These are phyloP conservation scores for Hydrangea macrophylla DNA, from an alignment of 148 eudicot species.

Conservation along the genomic window DNA sequence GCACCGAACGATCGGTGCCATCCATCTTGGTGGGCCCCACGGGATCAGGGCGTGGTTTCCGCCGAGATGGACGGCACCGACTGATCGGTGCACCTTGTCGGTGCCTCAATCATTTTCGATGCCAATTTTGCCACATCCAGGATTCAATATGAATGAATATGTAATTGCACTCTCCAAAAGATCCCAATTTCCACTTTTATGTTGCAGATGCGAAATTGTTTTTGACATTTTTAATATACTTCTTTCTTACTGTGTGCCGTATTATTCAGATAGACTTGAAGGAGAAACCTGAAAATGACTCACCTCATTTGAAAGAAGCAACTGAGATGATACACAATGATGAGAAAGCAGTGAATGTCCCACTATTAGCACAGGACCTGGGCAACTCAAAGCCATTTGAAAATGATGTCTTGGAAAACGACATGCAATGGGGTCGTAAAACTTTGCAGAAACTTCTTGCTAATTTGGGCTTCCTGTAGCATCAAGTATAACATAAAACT, in stretches of 20 bases:
- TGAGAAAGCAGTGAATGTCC: background rate
- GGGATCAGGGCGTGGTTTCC: too few species aligned
- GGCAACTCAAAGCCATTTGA: background rate
- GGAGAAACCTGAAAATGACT: slow-evolving; percentile 9
- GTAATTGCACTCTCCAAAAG: background rate
- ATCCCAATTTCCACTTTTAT: background rate
- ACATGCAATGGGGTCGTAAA: slow-evolving; percentile 43
- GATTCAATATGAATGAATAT: background rate
- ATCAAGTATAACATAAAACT: background rate
- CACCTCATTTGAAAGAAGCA: background rate
- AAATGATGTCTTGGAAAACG: slow-evolving; percentile 13
- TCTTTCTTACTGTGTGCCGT: background rate
- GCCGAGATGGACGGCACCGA: too few species aligned
- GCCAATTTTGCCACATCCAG: too few species aligned
- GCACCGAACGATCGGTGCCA: too few species aligned
- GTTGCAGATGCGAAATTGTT: slow-evolving; percentile 8
- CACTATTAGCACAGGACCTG: slow-evolving; percentile 9
- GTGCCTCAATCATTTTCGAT: too few species aligned
- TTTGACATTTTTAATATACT: slow-evolving; percentile 3
- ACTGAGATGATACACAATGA: slow-evolving; percentile 8
- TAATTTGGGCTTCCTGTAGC: slow-evolving; percentile 28
- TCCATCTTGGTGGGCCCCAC: too few species aligned
- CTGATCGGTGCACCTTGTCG: too few species aligned
- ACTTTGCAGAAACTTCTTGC: slow-evolving; percentile 37
- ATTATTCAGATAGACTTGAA: slow-evolving; percentile 9